These are phyloP conservation scores for Hordeum vulgare DNA, from an alignment of 176 grass and related monocot species.

Conservation along the genomic window MorexV3_pseudomolecules_assembly NC_058519.1:457988625-457989124, in stretches of 20 bases:
- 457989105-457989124: not conserved
- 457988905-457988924: constrained; percentile 97
- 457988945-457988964: constrained; percentile 87
- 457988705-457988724: constrained; percentile 93
- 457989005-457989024: constrained; percentile 93
- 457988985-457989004: constrained; percentile 94
- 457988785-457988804: constrained; percentile 97
- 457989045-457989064: constrained; percentile 23
- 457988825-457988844: constrained; percentile 92
- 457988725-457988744: constrained; percentile 88
- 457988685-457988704: constrained; percentile 95
- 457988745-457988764: constrained; percentile 98
- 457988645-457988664: constrained; percentile 91
- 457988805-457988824: constrained; percentile 93
- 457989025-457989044: constrained; percentile 64
- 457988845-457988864: constrained; percentile 78
- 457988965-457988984: constrained; percentile 96
- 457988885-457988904: constrained; percentile 82
- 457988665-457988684: constrained; percentile 97
- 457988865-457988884: constrained; percentile 54
- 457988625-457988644: constrained; percentile 93
- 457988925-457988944: constrained; percentile 58
- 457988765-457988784: constrained; percentile 69
- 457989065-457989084: constrained; percentile 31
- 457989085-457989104: constrained; percentile 32